Evolutionary conservation across 2,329 filamentous ascomycete species (phyloP), one percentile per base, ranked within the genome.

Genomic region (Botrytis tulipae): DNA sequence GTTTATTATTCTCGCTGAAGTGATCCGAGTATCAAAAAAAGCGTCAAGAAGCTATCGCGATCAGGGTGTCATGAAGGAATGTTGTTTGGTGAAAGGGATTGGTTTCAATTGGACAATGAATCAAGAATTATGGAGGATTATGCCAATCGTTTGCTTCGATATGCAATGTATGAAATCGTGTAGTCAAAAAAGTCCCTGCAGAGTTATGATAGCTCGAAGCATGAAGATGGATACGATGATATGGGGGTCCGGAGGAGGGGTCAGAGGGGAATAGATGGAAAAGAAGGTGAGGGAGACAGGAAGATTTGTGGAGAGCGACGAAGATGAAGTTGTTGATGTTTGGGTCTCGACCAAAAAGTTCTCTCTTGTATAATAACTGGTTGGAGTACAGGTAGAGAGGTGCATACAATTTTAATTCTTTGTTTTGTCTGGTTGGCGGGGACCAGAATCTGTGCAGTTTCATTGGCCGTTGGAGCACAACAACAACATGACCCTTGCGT

Each of bases 11-110:
- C 1, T 54, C 22, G 16, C 29, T 42, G 35, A 16, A 59, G n/a
- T 25, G 32, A 7, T 14, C 5, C 29, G 8, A 32, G 60, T 57
- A 22, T 35, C 44, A 32, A 40, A 67, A 62, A 54, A 68, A 70
- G 60, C 42, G 69, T 40, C 44, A 44, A 61, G 62, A 73, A 72
- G 72, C 68, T 73, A 70, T 78, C 78, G 78, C 78, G 78, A 78
- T 74, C 75, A 74, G 77, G 79, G 77, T 60, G 32, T 69, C 71
- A 72, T 68, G 22, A 22, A 68, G 65, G 65, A 57, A 68, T 68
- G 66, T 25, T 22, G 46, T 42, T 42, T 48, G 14, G 66, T 25
- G 35, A 35, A 14, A 29, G 44, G 42, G 42, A 48, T 37, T n/a
- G 44, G 29, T 46, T 46, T 32, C 37, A 54, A 42, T 68, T 54